Evolutionary conservation across 768 basidiomycete genomes (phyloP).

Genomic region (Amanita rubescens): DNA sequence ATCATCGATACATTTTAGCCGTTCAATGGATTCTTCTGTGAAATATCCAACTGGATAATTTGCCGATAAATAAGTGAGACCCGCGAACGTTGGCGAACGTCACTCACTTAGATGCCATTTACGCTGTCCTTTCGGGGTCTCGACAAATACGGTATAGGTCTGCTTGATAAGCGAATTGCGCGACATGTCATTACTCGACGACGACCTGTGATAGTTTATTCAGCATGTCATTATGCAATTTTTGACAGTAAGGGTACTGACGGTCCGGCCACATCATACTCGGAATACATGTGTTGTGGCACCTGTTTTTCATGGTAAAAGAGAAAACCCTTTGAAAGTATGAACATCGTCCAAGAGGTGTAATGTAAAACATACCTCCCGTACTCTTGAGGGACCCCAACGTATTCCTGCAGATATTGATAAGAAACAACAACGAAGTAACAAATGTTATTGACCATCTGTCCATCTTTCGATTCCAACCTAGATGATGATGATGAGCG

Average conservation of each 20-base stretch:
- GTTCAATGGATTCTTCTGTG: slow-evolving; percentile 59
- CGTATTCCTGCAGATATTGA: slow-evolving; percentile 36
- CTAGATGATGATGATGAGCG: slow-evolving; percentile 27
- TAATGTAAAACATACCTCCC: slow-evolving; percentile 43
- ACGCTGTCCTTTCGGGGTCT: slow-evolving; percentile 55
- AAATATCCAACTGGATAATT: slow-evolving; percentile 67
- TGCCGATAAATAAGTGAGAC: neutral
- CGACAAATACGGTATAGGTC: slow-evolving; percentile 74
- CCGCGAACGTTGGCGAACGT: neutral
- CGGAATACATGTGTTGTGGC: slow-evolving; percentile 38
- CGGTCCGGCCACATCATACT: slow-evolving; percentile 30
- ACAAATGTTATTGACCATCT: slow-evolving; percentile 39
- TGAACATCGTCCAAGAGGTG: neutral
- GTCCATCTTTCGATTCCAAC: slow-evolving; percentile 82
- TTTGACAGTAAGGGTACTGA: slow-evolving; percentile 10
- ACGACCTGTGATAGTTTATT: slow-evolving; percentile 14
- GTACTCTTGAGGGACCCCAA: slow-evolving; percentile 77
- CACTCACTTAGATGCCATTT: slow-evolving; percentile 77
- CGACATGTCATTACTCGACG: slow-evolving; percentile 24
- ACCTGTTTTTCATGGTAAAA: slow-evolving; percentile 76
- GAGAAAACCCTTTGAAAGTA: slow-evolving; percentile 54
- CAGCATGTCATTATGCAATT: neutral
- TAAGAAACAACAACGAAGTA: slow-evolving; percentile 1
- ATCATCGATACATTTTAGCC: slow-evolving; percentile 57
- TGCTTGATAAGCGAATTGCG: slow-evolving; percentile 60